Percentiles rank a stretch among this genome's conserved stretches.
Evolutionary conservation across 495 filamentous ascomycete species (phyloP).

Genomic region (Neohortaea acidophila): DNA sequence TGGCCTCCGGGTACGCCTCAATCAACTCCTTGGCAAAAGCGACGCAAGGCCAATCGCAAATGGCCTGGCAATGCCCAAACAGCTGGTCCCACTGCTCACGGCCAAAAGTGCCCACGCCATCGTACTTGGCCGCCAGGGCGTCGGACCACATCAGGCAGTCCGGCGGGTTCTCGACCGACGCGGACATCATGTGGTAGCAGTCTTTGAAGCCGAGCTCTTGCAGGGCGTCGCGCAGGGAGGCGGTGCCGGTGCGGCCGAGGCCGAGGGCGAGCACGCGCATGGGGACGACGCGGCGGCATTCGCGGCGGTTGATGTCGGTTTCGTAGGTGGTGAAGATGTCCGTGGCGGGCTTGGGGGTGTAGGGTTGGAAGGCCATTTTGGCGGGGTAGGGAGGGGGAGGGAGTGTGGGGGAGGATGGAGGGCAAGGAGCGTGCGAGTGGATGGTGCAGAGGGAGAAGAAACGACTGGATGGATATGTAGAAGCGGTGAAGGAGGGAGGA

Average conservation of each 20-base stretch:
- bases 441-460: no score
- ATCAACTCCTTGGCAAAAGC: constrained; percentile 54
- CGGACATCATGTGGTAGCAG: constrained; percentile 54
- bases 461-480: no score
- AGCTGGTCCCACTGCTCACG: constrained; percentile 53
- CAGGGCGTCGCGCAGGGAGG: constrained; percentile 45
- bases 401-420: no score
- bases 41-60: constrained; percentile 51
- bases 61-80: constrained; percentile 48
- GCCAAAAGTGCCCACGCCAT: constrained; percentile 44
- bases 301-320: constrained; percentile 45
- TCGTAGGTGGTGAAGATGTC: constrained; percentile 36
- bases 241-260: constrained; percentile 50
- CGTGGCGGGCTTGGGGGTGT: constrained; percentile 24
- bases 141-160: constrained; percentile 50
- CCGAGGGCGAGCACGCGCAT: constrained; percentile 52
- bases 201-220: constrained; percentile 44
- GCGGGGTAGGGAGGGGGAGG: no score
- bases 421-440: no score
- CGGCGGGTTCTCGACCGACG: constrained; percentile 43
- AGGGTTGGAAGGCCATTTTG: constrained; percentile 22
- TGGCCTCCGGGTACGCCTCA: constrained; percentile 54
- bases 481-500: no score
- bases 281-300: constrained; percentile 47
- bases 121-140: constrained; percentile 49